Conservation (phyloP, 2,329 filamentous ascomycete genomes). For the Neofusicoccum parvum region DNA sequence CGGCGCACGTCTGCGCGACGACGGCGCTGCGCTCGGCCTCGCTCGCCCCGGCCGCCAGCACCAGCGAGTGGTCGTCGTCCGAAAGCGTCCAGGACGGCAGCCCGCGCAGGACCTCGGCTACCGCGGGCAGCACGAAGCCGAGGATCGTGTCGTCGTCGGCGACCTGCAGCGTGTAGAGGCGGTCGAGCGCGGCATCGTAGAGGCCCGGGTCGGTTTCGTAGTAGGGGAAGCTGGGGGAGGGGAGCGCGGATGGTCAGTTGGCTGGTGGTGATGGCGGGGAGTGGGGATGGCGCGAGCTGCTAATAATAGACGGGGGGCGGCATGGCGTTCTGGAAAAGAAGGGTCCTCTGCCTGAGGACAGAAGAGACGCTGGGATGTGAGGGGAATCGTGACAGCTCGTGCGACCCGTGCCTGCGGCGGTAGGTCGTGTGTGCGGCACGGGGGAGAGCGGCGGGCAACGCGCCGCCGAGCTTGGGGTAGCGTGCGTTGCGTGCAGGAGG, state of each 20-base stretch:
- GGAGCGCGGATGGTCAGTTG: not conserved
- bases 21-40: conserved; percentile 64
- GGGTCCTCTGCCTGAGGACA: not conserved
- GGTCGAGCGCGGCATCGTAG: conserved; percentile 56
- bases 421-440: not conserved
- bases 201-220: conserved; percentile 60
- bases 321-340: not conserved
- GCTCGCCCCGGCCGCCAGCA: conserved; percentile 48
- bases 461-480: conserved; percentile 1
- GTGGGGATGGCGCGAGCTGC: not conserved
- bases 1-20: conserved; percentile 60
- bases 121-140: conserved; percentile 62
- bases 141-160: conserved; percentile 61
- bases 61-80: conserved; percentile 61
- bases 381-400: not conserved
- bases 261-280: not conserved
- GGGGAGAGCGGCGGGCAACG: not conserved
- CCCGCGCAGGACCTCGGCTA: conserved; percentile 60
- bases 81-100: conserved; percentile 65
- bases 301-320: not conserved
- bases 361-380: not conserved
- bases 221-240: conserved; percentile 71
- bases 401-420: not conserved
- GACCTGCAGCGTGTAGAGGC: conserved; percentile 68
- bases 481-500: conserved; percentile 10